Conservation (phyloP, 2,329 filamentous ascomycete genomes). For the Penicillium expansum region DNA sequence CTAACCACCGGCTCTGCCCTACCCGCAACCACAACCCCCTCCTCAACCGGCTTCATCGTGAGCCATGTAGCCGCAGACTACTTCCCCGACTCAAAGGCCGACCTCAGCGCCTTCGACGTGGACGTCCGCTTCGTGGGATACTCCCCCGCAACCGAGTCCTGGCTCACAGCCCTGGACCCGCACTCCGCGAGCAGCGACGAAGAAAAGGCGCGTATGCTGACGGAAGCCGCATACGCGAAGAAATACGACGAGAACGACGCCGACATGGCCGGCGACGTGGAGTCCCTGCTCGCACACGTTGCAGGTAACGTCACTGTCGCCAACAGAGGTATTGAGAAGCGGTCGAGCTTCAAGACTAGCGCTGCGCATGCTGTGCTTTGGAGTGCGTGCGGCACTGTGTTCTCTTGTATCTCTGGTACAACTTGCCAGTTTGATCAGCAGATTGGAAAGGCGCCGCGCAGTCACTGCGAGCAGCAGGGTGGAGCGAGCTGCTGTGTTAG, state of each 20-base stretch:
- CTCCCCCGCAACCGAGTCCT: not conserved
- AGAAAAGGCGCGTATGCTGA: not conserved
- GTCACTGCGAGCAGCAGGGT: not conserved
- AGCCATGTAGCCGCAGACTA: constrained; percentile 1
- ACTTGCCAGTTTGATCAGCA: not conserved
- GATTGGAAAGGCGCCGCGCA: not conserved
- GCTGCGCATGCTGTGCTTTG: not conserved
- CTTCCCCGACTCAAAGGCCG: not conserved
- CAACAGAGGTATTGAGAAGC: not conserved
- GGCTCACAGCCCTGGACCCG: not conserved
- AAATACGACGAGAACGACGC: not conserved
- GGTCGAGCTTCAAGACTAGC: not conserved
- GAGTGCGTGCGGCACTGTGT: not conserved
- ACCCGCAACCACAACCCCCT: not conserved
- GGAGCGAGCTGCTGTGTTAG: not conserved
- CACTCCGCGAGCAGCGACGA: not conserved
- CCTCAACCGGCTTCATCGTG: not conserved
- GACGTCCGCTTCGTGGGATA: not conserved
- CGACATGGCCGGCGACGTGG: not conserved
- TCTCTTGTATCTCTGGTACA: not conserved
- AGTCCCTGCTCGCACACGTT: not conserved
- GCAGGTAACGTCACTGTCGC: not conserved
- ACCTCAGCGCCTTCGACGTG: constrained; percentile 3
- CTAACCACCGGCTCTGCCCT: not conserved
- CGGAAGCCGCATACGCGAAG: not conserved